A percentile compares a stretch with the other conserved stretches of the same genome.
phyloP scores from a whole-genome alignment of 1,284 basidiomycete species.

The Lignosus rhinocerotis region DNA sequence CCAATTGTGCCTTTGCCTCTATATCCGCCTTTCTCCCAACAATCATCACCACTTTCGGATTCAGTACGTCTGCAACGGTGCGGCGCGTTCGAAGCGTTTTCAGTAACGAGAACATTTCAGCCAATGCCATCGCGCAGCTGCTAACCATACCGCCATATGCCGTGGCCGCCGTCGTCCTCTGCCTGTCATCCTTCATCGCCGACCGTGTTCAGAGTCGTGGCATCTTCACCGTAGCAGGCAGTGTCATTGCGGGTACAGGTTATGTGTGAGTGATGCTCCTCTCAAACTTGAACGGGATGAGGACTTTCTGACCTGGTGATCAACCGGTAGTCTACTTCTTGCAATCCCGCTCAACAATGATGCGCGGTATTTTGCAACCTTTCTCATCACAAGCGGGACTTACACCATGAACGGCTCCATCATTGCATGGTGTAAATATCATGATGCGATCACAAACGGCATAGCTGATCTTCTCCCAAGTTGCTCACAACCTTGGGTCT shows the following conservation, averaged over 20 bases:
- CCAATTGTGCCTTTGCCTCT: conserved; percentile 77
- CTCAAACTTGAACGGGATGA: neutral
- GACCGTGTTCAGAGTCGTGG: conserved; percentile 77
- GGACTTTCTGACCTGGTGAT: neutral
- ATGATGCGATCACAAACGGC: neutral
- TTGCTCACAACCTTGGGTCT: conserved; percentile 73
- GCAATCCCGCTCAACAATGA: conserved; percentile 45
- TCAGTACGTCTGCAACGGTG: conserved; percentile 37
- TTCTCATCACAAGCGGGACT: conserved; percentile 69
- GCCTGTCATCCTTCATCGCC: conserved; percentile 62
- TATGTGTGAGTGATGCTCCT: conserved; percentile 51
- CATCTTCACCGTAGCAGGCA: conserved; percentile 50
- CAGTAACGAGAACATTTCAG: conserved; percentile 30
- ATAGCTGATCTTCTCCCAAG: conserved; percentile 34
- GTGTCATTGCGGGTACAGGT: conserved; percentile 58
- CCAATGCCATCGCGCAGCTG: conserved; percentile 59
- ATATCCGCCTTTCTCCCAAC: conserved; percentile 86
- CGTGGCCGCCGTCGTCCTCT: conserved; percentile 66
- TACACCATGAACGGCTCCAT: conserved; percentile 70
- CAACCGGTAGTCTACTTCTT: conserved; percentile 46
- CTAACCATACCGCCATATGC: conserved; percentile 84
- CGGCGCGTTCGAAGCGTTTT: neutral
- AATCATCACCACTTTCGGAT: conserved; percentile 73
- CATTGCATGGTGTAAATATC: conserved; percentile 69
- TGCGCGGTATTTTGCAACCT: conserved; percentile 68